A percentile compares a stretch with the other conserved stretches of the same genome.
Evolutionary conservation across 208 protist genomes (phyloP).

Genomic region (Balamuthia mandrillaris): DNA sequence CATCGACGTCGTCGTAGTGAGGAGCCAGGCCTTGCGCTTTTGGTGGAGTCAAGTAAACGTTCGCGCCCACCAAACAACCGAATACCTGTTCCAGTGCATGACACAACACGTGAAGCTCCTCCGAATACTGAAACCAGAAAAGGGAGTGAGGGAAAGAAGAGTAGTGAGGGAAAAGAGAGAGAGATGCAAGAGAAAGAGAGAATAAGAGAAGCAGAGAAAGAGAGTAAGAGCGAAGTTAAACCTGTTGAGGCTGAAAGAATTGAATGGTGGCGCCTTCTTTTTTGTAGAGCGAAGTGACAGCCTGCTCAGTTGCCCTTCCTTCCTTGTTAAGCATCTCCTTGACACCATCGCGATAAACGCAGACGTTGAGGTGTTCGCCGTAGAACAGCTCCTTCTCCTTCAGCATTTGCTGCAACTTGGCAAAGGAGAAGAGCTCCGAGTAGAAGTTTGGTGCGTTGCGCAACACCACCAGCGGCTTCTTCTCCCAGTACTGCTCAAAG

Average conservation of each 20-base stretch:
- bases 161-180: slow-evolving; percentile 36
- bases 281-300: neutral
- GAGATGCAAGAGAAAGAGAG: slow-evolving; percentile 38
- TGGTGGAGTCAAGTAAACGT: slow-evolving; percentile 89
- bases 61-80: slow-evolving; percentile 79
- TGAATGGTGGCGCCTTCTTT: slow-evolving; percentile 8
- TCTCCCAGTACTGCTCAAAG: slow-evolving; percentile 29
- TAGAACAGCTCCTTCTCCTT: neutral
- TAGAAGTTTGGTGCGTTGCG: neutral
- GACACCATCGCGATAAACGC: slow-evolving; percentile 3
- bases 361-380: slow-evolving; percentile 8
- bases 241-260: slow-evolving; percentile 34
- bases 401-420: slow-evolving; percentile 1
- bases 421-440: slow-evolving; percentile 5
- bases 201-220: slow-evolving; percentile 26
- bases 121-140: neutral
- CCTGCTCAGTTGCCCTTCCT: neutral
- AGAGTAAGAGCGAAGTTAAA: neutral
- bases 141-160: neutral
- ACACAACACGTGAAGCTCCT: slow-evolving; percentile 73
- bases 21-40: slow-evolving; percentile 60
- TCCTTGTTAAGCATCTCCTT: slow-evolving; percentile 35
- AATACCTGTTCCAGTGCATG: slow-evolving; percentile 80
- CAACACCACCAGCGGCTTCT: slow-evolving; percentile 30
- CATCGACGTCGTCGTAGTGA: slow-evolving; percentile 89